A percentile compares a stretch with the other conserved stretches of the same genome.
Conservation (phyloP, 2,329 filamentous ascomycete genomes). For the Aspergillus candidus region DNA sequence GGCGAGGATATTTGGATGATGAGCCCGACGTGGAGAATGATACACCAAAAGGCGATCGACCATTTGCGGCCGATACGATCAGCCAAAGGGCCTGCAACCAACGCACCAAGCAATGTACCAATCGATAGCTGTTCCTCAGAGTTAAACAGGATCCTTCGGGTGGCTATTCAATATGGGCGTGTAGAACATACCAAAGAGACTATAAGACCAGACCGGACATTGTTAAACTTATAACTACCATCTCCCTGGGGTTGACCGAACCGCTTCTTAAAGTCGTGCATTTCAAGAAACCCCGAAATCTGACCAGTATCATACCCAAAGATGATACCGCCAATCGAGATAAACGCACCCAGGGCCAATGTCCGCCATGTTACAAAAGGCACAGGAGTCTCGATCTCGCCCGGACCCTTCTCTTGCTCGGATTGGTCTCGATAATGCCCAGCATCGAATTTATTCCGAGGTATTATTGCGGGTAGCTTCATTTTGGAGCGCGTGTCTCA, state of each 20-base stretch:
- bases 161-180: background rate
- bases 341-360: slow-evolving; percentile 36
- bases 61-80: slow-evolving; percentile 39
- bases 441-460: slow-evolving; percentile 4
- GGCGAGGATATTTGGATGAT: slow-evolving; percentile 40
- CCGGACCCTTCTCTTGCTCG: slow-evolving; percentile 12
- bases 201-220: slow-evolving; percentile 36
- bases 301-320: slow-evolving; percentile 41
- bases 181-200: slow-evolving; percentile 31
- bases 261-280: slow-evolving; percentile 33
- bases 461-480: slow-evolving; percentile 4
- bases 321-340: slow-evolving; percentile 41
- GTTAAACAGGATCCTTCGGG: background rate
- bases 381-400: slow-evolving; percentile 21
- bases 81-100: slow-evolving; percentile 36
- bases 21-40: slow-evolving; percentile 35
- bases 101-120: slow-evolving; percentile 40
- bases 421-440: slow-evolving; percentile 1
- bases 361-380: slow-evolving; percentile 33
- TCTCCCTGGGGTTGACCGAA: slow-evolving; percentile 28
- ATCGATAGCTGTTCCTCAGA: slow-evolving; percentile 32
- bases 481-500: background rate
- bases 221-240: slow-evolving; percentile 29
- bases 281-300: slow-evolving; percentile 40
- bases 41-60: slow-evolving; percentile 37